Base-by-base conservation (phyloP, 345 rosid species). In the Corymbia maculata region DNA sequence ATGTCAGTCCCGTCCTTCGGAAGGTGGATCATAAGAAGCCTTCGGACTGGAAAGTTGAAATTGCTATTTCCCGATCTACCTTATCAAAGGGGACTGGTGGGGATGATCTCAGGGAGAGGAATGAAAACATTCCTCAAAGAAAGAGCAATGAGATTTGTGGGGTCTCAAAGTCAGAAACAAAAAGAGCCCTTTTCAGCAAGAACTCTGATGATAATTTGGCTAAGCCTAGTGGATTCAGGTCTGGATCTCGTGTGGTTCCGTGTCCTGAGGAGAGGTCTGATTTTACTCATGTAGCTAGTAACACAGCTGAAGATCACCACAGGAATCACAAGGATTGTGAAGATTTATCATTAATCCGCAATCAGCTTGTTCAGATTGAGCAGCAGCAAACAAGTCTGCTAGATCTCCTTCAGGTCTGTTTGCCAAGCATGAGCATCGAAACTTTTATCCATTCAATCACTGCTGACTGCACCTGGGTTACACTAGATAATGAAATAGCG, bases 361-460 rank as follows among this genome's bases (percentile, higher is more conserved):
- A 85, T 90, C 99, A 97, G 93, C 97, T 97, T 55, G 93, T 94
- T 91, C 98, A 97, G 94, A 96, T 96, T 86, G 99, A 96, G 93
- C 95, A 96, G 92, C 99, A 96, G 90, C 99, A 97, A 92, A 94
- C 99, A 26, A 95, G 92, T 92, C 93, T 97, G 21, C 91, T 96
- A 87, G 98, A 96, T 92, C 95, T 97, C n/a, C 94, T 97, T 68
- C 97, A 96, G 99, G 99, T 95, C 91, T 90, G 93, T 94, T 90
- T 87, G 85, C 86, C 11, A 61, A 87, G 86, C 90, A 75, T 75
- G 59, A 84, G 51, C 57, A 87, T 86, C 51, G 32, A 88, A 87
- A 68, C 17, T 86, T 90, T 75, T 42, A 86, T 82, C 88, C 90
- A 66, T 50, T 75, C 24, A 36, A 19, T 86, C 47, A 42, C n/a